phyloP scores from a whole-genome alignment of 2,329 filamentous ascomycete genomes.

The Colletotrichum brevisporum region DNA sequence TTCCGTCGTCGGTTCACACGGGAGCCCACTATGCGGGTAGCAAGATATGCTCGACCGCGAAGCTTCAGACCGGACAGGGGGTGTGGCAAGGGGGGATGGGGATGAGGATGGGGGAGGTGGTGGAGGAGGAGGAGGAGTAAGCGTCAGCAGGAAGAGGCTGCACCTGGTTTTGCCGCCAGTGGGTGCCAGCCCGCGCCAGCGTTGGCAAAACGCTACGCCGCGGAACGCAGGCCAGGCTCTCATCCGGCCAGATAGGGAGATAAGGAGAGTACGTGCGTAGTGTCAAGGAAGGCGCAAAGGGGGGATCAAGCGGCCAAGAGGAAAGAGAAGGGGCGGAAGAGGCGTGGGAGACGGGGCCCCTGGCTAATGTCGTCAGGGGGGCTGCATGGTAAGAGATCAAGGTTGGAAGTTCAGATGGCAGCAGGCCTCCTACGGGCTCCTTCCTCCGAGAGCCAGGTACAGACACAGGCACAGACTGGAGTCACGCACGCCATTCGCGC shows the following conservation, averaged over 20 bases:
- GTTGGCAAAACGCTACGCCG: background rate
- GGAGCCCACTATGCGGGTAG: conserved; percentile 39
- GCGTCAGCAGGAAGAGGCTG: conserved; percentile 23
- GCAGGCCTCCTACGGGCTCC: conserved; percentile 27
- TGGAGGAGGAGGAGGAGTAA: background rate
- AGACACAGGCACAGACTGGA: background rate
- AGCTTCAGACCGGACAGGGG: conserved; percentile 41
- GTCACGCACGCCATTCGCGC: background rate
- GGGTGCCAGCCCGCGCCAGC: background rate
- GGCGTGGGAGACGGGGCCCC: conserved; percentile 8
- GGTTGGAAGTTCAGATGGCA: conserved; percentile 41
- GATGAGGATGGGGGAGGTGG: conserved; percentile 5
- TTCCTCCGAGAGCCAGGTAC: conserved; percentile 25
- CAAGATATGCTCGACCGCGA: conserved; percentile 40
- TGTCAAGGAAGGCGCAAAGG: conserved; percentile 26
- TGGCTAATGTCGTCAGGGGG: conserved; percentile 24
- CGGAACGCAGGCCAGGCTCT: no score
- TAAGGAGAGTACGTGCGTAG: conserved; percentile 11
- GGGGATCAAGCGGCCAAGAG: conserved; percentile 30
- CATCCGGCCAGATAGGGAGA: background rate
- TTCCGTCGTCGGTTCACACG: conserved; percentile 42
- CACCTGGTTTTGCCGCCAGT: conserved; percentile 2
- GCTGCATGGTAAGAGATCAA: conserved; percentile 24
- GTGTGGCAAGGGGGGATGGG: no score
- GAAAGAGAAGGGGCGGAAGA: background rate